Base-by-base conservation (phyloP, 306 rosid species). In the Malus orientalis region DNA sequence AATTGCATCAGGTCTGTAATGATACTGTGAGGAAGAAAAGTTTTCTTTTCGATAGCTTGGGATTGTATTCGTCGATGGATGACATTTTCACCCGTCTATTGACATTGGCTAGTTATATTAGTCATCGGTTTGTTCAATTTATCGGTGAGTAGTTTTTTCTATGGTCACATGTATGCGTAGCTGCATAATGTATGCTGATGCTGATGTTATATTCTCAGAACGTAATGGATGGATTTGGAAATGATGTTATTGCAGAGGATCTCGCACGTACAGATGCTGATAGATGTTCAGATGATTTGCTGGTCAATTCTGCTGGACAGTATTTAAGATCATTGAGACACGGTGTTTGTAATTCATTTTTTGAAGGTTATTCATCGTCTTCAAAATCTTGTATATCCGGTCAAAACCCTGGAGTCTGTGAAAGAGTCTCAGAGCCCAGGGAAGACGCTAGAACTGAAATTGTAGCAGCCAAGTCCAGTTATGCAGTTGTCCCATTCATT, bases 211-310 rank as follows among this genome's bases (percentile, higher is more conserved):
- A 25, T 55, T 62, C 55, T 74, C 53, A 54, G 3, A 40, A 30
- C 27, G 67, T 75, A 58, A 69, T 75, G 72, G 58, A 70, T 74
- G 40, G 40, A 63, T 76, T 83, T 84, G 59, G 54, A 70, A 51
- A 36, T 74, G 53, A 72, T 83, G 57, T 80, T 71, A 60, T 71
- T 86, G 86, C 96, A 93, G 96, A 88, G 89, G 85, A 87, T 81
- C 89, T 90, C 62, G 90, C 86, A 59, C 76, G 77, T 30, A 74
- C 86, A 86, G 97, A 93, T 73, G 82, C 77, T 53, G 45, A 47
- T 74, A 77, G 83, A 81, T 73, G 44, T 81, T 78, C 38, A 6
- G 74, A 71, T 64, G 65, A 73, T 61, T 69, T 75, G 65, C 68
- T 79, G 67, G 4, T 18, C 59, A 57, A 71, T 74, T 83, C 87